Evolutionary conservation across 306 rosid species (phyloP), one percentile per base, ranked within the genome.

Genomic region (Cucumis melo): DNA sequence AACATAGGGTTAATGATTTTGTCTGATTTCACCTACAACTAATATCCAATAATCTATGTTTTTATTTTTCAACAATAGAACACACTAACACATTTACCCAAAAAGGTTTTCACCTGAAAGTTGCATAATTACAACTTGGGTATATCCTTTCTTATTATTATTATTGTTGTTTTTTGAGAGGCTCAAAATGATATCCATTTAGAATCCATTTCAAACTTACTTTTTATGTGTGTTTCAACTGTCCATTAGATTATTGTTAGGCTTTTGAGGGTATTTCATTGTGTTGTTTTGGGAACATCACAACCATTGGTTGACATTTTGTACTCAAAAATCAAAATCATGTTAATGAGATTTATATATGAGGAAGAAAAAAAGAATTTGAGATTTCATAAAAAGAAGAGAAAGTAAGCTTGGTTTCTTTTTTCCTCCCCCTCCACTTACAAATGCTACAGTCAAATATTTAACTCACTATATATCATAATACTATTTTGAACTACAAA

Each of bases 41-140:
- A 24, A 23, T 70, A 24, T 70, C 36, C 57, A 21, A 67, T 41
- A 17, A 19, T 36, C 72, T 64, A 6, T 19, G 5, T 36, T 36
- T 64, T 27, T 27, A 29, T 62, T 34, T 34, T 62, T 29, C 20
- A 32, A 62, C 21, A 32, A 12, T 1, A 53, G 58, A 17, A 38
- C 50, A 70, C 75, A 51, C 9, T 41, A 41, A 51, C 20, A 70
- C 75, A 70, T 14, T 70, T 70, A 70, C 75, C 75, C 57, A 70
- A 24, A 70, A 67, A 48, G n/a, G 41, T 70, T 46, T 34, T 27
- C 21, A 21, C 57, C 73, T 66, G 2, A 66, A 66, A 70, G 38
- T 70, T 70, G 29, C 34, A 70, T 70, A 1, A 70, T 44, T 70
- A 23, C 41, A 4, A 23, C 3, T 46, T 29, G 75, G 75, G 29